Evolutionary conservation across 108 stramenopile genomes (phyloP).

Genomic region (Cyclostephanos invisitatus): DNA sequence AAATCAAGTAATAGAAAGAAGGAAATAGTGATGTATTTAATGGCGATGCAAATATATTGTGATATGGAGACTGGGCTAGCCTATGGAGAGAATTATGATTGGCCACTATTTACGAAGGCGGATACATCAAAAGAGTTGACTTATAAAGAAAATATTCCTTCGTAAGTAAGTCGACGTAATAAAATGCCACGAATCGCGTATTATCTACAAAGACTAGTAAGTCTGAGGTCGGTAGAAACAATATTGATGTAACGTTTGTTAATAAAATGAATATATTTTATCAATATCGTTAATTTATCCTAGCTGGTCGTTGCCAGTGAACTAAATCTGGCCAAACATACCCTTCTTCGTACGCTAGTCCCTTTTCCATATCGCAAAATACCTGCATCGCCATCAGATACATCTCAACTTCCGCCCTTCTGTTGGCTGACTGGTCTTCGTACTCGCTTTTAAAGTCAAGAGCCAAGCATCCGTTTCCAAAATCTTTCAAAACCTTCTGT

Average conservation of each 20-base stretch:
- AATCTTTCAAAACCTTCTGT: conserved; percentile 40
- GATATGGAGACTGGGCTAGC: conserved; percentile 76
- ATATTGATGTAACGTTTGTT: neutral
- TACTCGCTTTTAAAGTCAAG: conserved; percentile 56
- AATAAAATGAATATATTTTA: too few species aligned
- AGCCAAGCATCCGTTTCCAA: conserved; percentile 62
- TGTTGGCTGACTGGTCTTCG: conserved; percentile 30
- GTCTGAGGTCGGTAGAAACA: too few species aligned
- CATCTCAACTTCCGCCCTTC: conserved; percentile 50
- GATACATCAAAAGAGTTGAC: neutral
- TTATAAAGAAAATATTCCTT: neutral
- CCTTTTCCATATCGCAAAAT: conserved; percentile 78
- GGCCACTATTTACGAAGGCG: conserved; percentile 39
- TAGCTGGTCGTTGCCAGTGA: conserved; percentile 15
- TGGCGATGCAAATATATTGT: conserved; percentile 82
- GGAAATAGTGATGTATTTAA: conserved; percentile 58
- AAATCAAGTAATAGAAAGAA: conserved; percentile 36
- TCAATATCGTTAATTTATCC: neutral
- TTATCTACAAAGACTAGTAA: neutral
- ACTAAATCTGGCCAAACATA: conserved; percentile 73
- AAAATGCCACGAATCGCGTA: too few species aligned
- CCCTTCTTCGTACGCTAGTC: conserved; percentile 60
- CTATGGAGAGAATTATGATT: conserved; percentile 63
- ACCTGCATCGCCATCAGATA: conserved; percentile 77
- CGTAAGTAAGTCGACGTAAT: too few species aligned